phyloP scores from a whole-genome alignment of 1,284 basidiomycete genomes.

The Puccinia polysora region DNA sequence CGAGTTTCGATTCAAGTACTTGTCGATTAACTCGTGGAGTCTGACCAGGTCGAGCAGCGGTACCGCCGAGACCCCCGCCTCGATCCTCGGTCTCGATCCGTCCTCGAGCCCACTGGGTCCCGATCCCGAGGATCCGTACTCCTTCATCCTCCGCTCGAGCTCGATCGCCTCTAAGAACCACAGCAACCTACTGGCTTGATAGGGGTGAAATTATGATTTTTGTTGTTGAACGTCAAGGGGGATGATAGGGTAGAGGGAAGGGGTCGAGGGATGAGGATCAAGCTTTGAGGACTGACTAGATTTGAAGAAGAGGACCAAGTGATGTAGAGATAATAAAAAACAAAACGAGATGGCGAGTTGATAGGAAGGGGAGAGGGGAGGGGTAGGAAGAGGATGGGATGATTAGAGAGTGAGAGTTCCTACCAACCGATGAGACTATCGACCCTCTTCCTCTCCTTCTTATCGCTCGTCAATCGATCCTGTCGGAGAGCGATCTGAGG shows the following conservation, averaged over 20 bases:
- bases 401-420: not conserved
- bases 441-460: constrained; percentile 34
- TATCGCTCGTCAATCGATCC: constrained; percentile 20
- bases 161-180: constrained; percentile 19
- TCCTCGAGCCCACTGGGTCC: not conserved
- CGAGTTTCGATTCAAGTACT: constrained; percentile 10
- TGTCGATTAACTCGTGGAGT: constrained; percentile 16
- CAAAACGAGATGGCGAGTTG: too few species aligned
- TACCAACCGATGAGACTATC: not conserved
- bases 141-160: not conserved
- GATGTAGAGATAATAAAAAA: too few species aligned
- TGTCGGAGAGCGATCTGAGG: constrained; percentile 34
- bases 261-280: not conserved
- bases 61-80: not conserved
- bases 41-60: not conserved
- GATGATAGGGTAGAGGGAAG: not conserved
- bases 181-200: constrained; percentile 6
- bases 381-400: too few species aligned
- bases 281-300: not conserved
- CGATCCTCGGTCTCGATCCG: not conserved
- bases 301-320: not conserved
- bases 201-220: not conserved
- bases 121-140: not conserved
- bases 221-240: too few species aligned
- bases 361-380: too few species aligned